A percentile compares a stretch with the other conserved stretches of the same genome.
These are phyloP conservation scores for Fusarium agapanthi DNA, from an alignment of 2,329 filamentous ascomycete genomes.

Conservation along the genomic window DNA sequence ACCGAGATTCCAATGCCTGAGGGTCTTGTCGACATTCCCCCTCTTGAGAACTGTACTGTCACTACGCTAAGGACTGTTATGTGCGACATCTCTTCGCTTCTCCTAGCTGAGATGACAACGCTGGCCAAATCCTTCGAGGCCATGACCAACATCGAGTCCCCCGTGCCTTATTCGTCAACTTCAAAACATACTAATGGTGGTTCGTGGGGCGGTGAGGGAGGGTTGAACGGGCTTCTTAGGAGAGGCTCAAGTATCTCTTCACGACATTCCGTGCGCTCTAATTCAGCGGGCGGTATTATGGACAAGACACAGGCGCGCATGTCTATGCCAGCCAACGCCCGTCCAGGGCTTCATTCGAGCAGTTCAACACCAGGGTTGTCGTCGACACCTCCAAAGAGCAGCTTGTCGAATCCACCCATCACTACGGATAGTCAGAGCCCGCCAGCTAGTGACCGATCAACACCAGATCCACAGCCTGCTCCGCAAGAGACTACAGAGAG, in stretches of 20 bases:
- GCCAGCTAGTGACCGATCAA: conserved; percentile 48
- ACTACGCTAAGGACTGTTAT: conserved; percentile 85
- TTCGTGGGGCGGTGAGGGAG: conserved; percentile 52
- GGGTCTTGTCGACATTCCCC: conserved; percentile 76
- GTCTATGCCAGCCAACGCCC: conserved; percentile 77
- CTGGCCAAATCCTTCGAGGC: conserved; percentile 77
- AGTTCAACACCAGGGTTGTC: conserved; percentile 59
- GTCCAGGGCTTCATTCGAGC: conserved; percentile 52
- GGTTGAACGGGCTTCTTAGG: conserved; percentile 51
- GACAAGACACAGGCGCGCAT: conserved; percentile 75
- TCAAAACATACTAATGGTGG: conserved; percentile 53
- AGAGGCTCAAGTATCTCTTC: conserved; percentile 65
- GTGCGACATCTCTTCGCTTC: conserved; percentile 78
- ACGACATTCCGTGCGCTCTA: conserved; percentile 58
- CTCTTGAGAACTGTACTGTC: conserved; percentile 71
- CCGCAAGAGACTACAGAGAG: conserved; percentile 54
- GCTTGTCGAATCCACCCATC: conserved; percentile 58
- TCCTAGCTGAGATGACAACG: conserved; percentile 79
- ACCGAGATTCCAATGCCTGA: conserved; percentile 67
- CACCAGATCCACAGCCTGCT: conserved; percentile 50
- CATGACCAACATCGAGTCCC: conserved; percentile 80
- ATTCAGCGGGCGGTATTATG: conserved; percentile 59
- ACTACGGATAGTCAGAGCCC: conserved; percentile 58
- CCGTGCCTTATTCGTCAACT: conserved; percentile 59
- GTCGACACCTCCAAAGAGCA: conserved; percentile 60